phyloP scores from a whole-genome alignment of 768 basidiomycete genomes.

The Russula abietina region DNA sequence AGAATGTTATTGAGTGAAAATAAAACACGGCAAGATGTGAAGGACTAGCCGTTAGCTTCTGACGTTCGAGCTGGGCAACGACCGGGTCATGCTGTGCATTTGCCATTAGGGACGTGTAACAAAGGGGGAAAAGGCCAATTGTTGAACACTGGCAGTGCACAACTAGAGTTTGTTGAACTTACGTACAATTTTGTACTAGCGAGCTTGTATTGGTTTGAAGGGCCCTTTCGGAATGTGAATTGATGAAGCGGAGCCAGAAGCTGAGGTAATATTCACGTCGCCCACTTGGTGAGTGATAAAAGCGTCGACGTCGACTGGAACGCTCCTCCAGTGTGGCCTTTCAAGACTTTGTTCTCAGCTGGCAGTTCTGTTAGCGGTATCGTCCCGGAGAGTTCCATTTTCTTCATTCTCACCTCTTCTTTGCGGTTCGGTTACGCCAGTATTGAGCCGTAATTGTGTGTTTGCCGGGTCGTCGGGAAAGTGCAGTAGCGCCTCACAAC shows the following conservation, averaged over 20 bases:
- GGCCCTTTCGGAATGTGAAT: conserved; percentile 15
- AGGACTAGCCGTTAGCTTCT: conserved; percentile 29
- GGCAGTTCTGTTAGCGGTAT: conserved; percentile 23
- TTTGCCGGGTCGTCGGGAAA: conserved; percentile 24
- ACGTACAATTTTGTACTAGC: not conserved
- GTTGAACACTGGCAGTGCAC: not conserved
- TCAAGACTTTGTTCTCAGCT: conserved; percentile 22
- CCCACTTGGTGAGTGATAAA: conserved; percentile 8
- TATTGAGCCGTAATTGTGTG: conserved; percentile 24
- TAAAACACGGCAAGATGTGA: not conserved
- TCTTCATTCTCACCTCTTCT: conserved; percentile 22
- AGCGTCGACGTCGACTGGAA: conserved; percentile 21
- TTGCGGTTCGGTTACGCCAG: conserved; percentile 22
- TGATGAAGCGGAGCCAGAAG: conserved; percentile 19
- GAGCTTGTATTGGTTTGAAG: not conserved
- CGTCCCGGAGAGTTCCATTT: conserved; percentile 19
- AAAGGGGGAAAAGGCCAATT: not conserved
- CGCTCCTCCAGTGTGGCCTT: conserved; percentile 20
- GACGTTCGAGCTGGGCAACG: conserved; percentile 30
- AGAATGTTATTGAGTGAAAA: conserved; percentile 11
- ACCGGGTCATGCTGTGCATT: conserved; percentile 24
- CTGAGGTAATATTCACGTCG: conserved; percentile 14
- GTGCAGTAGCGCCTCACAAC: conserved; percentile 33
- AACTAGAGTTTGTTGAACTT: conserved; percentile 4
- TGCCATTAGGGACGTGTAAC: conserved; percentile 18